Percentiles rank a stretch among this genome's conserved stretches.
phyloP scores from a whole-genome alignment of 2,329 filamentous ascomycete species.

The Blastomyces emzantsi region DNA sequence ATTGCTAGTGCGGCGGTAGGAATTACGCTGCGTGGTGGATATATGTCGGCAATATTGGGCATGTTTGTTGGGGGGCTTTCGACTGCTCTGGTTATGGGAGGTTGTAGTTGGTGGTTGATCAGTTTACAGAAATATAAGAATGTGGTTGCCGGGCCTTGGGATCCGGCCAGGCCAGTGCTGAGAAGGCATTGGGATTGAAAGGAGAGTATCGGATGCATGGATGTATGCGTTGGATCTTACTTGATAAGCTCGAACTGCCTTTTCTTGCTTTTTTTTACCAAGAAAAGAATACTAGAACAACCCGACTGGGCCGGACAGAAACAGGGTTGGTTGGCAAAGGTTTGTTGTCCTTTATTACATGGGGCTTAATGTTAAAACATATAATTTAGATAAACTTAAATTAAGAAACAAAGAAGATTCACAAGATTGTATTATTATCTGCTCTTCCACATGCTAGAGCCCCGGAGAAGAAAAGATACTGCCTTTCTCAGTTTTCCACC shows the following conservation, averaged over 20 bases:
- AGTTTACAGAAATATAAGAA: slow-evolving; percentile 98
- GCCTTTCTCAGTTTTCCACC: too few species aligned
- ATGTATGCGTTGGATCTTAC: not conserved
- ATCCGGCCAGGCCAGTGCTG: slow-evolving; percentile 69
- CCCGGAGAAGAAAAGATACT: too few species aligned
- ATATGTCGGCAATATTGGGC: slow-evolving; percentile 54
- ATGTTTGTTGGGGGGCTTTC: slow-evolving; percentile 66
- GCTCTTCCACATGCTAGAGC: too few species aligned
- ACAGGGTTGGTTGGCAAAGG: too few species aligned
- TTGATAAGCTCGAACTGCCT: not conserved
- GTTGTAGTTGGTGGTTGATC: slow-evolving; percentile 97
- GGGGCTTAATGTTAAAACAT: too few species aligned
- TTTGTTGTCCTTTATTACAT: too few species aligned
- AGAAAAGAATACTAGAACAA: not conserved
- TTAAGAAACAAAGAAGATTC: too few species aligned
- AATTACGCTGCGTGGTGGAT: slow-evolving; percentile 48
- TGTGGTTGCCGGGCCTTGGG: slow-evolving; percentile 96
- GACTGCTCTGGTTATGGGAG: slow-evolving; percentile 72
- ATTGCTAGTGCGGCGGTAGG: slow-evolving; percentile 72
- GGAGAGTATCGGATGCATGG: not conserved
- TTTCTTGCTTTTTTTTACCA: not conserved
- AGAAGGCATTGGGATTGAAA: slow-evolving; percentile 35
- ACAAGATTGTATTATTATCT: too few species aligned
- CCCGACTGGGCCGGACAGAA: not conserved
- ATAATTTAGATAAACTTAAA: too few species aligned